Conservation (phyloP, 306 rosid species). For the Citrullus mucosospermus region DNA sequence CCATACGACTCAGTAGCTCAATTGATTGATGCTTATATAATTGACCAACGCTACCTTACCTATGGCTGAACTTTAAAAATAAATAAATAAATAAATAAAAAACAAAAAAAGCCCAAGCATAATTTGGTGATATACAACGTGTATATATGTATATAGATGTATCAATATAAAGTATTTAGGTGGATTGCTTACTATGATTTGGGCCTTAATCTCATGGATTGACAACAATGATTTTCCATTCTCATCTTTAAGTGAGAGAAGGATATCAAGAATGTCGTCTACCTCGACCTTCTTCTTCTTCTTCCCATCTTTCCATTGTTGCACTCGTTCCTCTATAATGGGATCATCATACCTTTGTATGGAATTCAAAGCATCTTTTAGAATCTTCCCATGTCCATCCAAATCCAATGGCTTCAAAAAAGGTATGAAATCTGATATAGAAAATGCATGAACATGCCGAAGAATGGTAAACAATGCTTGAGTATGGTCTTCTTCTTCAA, state of each 20-base stretch:
- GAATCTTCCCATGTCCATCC: background rate
- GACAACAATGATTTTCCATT: background rate
- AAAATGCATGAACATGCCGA: background rate
- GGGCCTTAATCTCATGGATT: background rate
- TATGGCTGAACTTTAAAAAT: no score
- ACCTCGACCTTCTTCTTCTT: no score
- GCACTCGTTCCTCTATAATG: background rate
- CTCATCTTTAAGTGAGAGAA: background rate
- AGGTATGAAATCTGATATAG: background rate
- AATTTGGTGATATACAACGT: no score
- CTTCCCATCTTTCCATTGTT: background rate
- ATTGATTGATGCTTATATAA: no score
- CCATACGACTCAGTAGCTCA: no score
- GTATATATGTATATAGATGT: no score
- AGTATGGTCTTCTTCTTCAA: constrained; percentile 23
- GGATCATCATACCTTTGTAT: background rate
- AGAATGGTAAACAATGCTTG: background rate
- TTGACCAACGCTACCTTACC: no score
- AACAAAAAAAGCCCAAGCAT: no score
- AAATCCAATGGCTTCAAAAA: background rate
- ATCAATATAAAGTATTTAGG: no score
- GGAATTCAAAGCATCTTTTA: background rate
- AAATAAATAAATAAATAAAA: no score
- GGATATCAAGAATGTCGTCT: background rate
- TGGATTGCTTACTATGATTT: background rate